Base-by-base conservation (phyloP, 768 basidiomycete genomes). In the Boletales sp. region DNA sequence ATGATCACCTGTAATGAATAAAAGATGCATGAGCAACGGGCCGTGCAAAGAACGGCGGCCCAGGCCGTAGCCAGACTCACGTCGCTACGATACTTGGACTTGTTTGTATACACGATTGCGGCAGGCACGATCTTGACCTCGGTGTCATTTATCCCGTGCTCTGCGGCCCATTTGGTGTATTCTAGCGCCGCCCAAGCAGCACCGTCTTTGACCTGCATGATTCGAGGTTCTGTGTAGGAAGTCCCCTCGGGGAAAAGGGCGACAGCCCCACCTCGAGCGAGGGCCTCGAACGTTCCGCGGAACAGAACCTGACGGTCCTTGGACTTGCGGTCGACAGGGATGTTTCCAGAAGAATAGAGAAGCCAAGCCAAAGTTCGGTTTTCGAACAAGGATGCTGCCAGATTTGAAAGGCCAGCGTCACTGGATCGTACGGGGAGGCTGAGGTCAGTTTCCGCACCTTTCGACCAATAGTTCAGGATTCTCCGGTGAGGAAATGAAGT, bases 241-340 rank as follows among this genome's bases (percentile, higher is more conserved):
- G 88, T 90, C 37, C 92, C 93, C 68, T 95, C 93, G 8, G 93
- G 93, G 65, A 99, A 99, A 38, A 98, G 76, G 8, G 92, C 95
- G 47, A 99, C 90, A 17, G 83, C 89, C 53, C 85, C 78, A 14
- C 88, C 90, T n/a, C 73, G 73, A 15, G 83, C 77, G 36, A 99
- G 77, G 1, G 87, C 86, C 45, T 95, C 87, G 59, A 97, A 86
- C 0, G 94, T 97, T 38, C 91, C 89, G 54, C 82, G 80, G 72
- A 97, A 94, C 15, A 98, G 75, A 17, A 81, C 79, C 61, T 88
- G 87, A 48, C 92, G 86, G 71, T 99, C 94, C 72, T 91, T 92
- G 53, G 81, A 90, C 72, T 90, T 94, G 52, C 97, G 82, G 68
- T 97, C 94, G 32, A 98, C 95, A 19, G 95, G 94, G 56, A 99